These are phyloP conservation scores for Luffa aegyptiaca DNA, from an alignment of 306 rosid genomes.

Conservation along the genomic window DNA sequence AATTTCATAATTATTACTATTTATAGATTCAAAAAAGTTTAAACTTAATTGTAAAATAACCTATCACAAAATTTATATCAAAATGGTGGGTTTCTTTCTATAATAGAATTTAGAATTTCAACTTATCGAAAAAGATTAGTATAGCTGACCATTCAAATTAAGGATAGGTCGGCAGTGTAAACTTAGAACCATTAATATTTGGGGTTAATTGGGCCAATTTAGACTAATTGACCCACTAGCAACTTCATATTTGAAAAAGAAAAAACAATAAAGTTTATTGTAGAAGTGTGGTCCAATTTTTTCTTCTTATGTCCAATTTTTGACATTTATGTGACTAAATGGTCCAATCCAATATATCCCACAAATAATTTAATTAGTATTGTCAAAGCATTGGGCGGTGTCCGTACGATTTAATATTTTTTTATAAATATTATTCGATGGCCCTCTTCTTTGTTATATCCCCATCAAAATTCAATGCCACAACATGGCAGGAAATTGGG, in stretches of 20 bases:
- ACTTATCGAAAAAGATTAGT: no score
- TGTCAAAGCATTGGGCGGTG: background rate
- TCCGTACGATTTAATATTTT: background rate
- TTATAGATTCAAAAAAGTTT: no score
- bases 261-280: background rate
- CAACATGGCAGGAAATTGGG: background rate
- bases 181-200: background rate
- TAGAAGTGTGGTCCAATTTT: background rate
- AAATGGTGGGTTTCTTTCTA: no score
- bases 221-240: background rate
- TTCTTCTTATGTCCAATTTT: background rate
- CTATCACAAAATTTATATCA: no score
- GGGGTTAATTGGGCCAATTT: background rate
- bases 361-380: background rate
- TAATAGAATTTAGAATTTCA: no score
- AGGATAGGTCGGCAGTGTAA: background rate
- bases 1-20: no score
- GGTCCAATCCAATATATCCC: background rate
- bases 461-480: background rate
- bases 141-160: background rate
- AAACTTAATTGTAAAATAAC: no score
- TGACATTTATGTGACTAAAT: background rate
- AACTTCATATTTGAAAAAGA: background rate
- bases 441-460: background rate
- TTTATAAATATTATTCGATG: background rate